phyloP scores from a whole-genome alignment of 2,329 filamentous ascomycete genomes.

The Sporothrix pseudoabietina region DNA sequence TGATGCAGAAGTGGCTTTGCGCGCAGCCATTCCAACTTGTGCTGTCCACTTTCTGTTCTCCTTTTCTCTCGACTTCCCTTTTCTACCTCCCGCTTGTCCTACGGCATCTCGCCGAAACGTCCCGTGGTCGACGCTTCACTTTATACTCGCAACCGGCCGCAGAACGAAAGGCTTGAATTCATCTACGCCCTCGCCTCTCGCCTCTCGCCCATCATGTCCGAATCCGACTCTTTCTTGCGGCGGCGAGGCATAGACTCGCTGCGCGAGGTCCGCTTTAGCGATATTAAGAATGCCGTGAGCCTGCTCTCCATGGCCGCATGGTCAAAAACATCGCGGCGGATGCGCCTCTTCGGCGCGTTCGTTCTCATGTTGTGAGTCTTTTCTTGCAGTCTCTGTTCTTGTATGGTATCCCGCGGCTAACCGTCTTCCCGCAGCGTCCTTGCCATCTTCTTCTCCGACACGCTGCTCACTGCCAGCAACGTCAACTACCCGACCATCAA shows the following conservation, averaged over 20 bases:
- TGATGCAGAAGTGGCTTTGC: constrained; percentile 10
- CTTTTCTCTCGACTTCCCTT: neutral
- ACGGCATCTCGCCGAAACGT: constrained; percentile 15
- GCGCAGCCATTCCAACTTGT: constrained; percentile 2
- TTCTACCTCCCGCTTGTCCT: constrained; percentile 5
- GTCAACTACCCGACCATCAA: constrained; percentile 39
- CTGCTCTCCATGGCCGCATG: constrained; percentile 39
- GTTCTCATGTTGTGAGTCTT: constrained; percentile 42
- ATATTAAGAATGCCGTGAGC: constrained; percentile 27
- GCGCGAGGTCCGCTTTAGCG: constrained; percentile 26
- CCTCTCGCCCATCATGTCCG: constrained; percentile 25
- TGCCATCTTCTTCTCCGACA: constrained; percentile 30
- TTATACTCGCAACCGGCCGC: neutral
- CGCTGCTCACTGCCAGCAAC: constrained; percentile 24
- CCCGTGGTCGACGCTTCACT: neutral
- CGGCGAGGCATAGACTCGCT: constrained; percentile 32
- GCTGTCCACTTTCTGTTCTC: neutral
- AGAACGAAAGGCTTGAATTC: neutral
- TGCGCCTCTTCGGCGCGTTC: constrained; percentile 40
- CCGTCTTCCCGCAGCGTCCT: constrained; percentile 5
- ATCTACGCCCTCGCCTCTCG: no score
- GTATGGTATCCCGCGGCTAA: neutral
- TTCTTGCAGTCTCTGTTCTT: neutral
- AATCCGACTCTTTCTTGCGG: constrained; percentile 27
- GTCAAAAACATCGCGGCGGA: constrained; percentile 43